Evolutionary conservation across 495 filamentous ascomycete species (phyloP), one percentile per base, ranked within the genome.

Genomic region (Articulospora tetracladia): DNA sequence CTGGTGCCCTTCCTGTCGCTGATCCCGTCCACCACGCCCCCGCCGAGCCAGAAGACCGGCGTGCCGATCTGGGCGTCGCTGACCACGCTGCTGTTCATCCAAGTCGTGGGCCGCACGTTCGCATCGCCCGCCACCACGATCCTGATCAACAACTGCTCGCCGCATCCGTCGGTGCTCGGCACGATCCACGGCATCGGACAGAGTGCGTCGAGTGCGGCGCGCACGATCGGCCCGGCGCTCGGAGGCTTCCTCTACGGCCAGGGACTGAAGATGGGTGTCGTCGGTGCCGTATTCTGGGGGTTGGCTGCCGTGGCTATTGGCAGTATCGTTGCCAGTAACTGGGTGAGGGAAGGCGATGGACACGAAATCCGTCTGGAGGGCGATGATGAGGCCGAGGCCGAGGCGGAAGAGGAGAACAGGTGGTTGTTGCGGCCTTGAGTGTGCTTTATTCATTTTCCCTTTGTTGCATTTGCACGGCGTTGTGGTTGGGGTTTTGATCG

Each of bases 161-260:
- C 91, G 1, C 90, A 93, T 66, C 90, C 90, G 0, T 85, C 81
- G 26, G 89, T 93, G 6, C 77, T 96, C 11, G 89, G 90, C 1
- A 92, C 90, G 1, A 81, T 94, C 30, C 91, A 96, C 72, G 91
- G 91, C 4, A 79, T 93, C 22, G 91, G 84, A 11, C 87, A 92
- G 73, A 90, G 81, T 61, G 87, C 88, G 10, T 86, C 81, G 34
- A 86, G 81, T 34, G 81, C 84, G 25, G 86, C 86, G 47, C 79
- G 91, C 39, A 91, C 91, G 2, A 71, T 93, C 22, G 91, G 90
- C 0, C 91, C 91, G 2, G 79, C 91, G 17, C 66, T 90, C 26
- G 83, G 85, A 13, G 89, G 90, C 0, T 85, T 80, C 61, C 73
- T 88, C 53, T 93, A 90, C 67, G 90, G 91, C 0, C 63, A 82